Evolutionary conservation across 2,329 filamentous ascomycete genomes (phyloP), one percentile per base, ranked within the genome.

Genomic region (Neodidymelliopsis sp.): DNA sequence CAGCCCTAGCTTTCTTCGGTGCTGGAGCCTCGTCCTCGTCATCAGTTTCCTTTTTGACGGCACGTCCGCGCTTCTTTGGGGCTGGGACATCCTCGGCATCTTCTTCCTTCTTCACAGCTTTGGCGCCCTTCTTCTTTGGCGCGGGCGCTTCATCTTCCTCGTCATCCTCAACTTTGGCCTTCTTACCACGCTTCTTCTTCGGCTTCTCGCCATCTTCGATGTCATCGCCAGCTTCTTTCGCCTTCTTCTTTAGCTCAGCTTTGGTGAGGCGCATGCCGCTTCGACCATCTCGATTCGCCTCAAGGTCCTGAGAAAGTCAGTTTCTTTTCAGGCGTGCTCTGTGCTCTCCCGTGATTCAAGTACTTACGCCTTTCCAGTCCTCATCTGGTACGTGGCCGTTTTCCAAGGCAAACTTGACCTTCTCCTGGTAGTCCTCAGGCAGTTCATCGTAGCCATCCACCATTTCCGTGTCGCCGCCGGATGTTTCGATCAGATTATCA

Each of bases 371-470:
- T 24, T 88, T 93, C 85, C 91, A 97, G 62, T 97, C 93, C 40
- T 90, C 87, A 30, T 90, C 81, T 59, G 89, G 87, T 62, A 97
- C 87, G 63, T 94, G 89, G 18, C 90, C 91, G 68, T 92, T 82
- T 49, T 82, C 79, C 18, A 97, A 72, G 40, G 88, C 90, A 34
- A 81, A 82, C 39, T 82, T 79, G 57, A 97, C 78, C 78, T 94
- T 96, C 33, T 83, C 83, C 72, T 92, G 84, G 1, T 84, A 63
- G 2, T 90, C 87, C 0, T 79, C 75, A 27, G 85, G 75, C 3
- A 96, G 74, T 55, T 94, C 90, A 16, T 95, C 90, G 56, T 83
- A 95, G 50, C 90, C 91, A 67, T 96, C 90, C 46, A 97, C 79
- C 51, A 82, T 74, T 33, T 89, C 83, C 61, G 84, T 83, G 52